Conservation (phyloP, 257 asterid species). For the Nemophila menziesii region DNA sequence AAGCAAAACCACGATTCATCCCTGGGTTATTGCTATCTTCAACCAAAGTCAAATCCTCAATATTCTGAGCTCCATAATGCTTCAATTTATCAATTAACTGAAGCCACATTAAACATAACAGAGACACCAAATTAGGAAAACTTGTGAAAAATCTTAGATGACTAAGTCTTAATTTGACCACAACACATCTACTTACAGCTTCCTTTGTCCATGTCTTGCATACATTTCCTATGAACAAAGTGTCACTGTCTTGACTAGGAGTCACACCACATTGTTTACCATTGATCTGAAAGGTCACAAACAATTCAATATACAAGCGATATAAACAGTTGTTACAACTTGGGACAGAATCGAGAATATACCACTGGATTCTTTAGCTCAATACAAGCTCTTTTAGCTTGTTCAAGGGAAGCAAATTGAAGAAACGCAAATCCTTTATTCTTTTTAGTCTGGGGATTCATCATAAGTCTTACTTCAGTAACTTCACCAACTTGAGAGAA, state of each 20-base stretch:
- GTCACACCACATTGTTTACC: constrained; percentile 97
- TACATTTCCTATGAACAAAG: constrained; percentile 87
- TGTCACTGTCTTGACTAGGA: constrained; percentile 97
- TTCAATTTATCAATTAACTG: constrained; percentile 84
- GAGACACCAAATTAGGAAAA: constrained; percentile 20
- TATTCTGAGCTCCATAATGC: constrained; percentile 60
- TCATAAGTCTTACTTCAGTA: constrained; percentile 90
- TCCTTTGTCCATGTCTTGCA: constrained; percentile 93
- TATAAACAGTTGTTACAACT: constrained; percentile 14
- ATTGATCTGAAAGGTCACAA: constrained; percentile 62
- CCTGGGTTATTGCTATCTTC: constrained; percentile 74
- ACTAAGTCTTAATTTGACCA: constrained; percentile 12
- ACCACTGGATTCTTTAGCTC: constrained; percentile 88
- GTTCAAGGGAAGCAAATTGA: constrained; percentile 89
- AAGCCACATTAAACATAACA: constrained; percentile 36
- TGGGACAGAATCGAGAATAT: constrained; percentile 27
- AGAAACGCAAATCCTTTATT: constrained; percentile 96
- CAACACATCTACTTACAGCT: constrained; percentile 61
- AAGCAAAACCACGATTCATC: constrained; percentile 86
- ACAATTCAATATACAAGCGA: constrained; percentile 17
- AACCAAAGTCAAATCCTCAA: constrained; percentile 87
- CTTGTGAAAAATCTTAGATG: constrained; percentile 5
- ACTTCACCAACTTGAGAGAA: constrained; percentile 85
- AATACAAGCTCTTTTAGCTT: constrained; percentile 84
- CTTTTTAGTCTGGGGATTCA: constrained; percentile 94